Evolutionary conservation across 2,329 filamentous ascomycete species (phyloP).

Genomic region (Botrytis medusae): DNA sequence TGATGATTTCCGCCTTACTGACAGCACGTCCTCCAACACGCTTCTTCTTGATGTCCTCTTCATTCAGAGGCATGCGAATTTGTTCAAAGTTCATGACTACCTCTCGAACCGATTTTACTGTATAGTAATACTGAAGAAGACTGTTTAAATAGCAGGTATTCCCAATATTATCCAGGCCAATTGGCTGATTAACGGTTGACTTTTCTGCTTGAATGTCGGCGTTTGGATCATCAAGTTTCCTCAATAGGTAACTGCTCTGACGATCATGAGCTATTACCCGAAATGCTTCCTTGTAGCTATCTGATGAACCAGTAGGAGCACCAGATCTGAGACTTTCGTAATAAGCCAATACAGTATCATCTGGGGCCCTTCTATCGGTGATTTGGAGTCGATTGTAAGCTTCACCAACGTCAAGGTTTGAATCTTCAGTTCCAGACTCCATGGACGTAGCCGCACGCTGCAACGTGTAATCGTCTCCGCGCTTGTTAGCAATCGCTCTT

Average conservation of each 20-base stretch:
- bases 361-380: constrained; percentile 30
- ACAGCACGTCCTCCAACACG: constrained; percentile 74
- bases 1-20: constrained; percentile 55
- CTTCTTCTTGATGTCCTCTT: constrained; percentile 62
- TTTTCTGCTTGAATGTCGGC: constrained; percentile 34
- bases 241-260: constrained; percentile 37
- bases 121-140: constrained; percentile 92
- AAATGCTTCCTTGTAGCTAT: constrained; percentile 38
- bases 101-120: constrained; percentile 75
- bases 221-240: constrained; percentile 40
- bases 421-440: constrained; percentile 33
- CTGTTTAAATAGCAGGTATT: constrained; percentile 99
- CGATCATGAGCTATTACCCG: constrained; percentile 38
- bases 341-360: constrained; percentile 39
- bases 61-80: constrained; percentile 65
- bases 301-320: constrained; percentile 37
- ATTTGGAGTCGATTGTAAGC: constrained; percentile 40
- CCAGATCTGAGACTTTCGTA: constrained; percentile 36
- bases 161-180: constrained; percentile 88
- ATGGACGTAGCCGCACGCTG: constrained; percentile 34
- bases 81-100: constrained; percentile 75
- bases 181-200: constrained; percentile 60
- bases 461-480: constrained; percentile 33
- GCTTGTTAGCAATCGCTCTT: constrained; percentile 36
- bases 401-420: constrained; percentile 34